phyloP scores from a whole-genome alignment of 192 early-diverging fungal genomes.

The Linderina pennispora region DNA sequence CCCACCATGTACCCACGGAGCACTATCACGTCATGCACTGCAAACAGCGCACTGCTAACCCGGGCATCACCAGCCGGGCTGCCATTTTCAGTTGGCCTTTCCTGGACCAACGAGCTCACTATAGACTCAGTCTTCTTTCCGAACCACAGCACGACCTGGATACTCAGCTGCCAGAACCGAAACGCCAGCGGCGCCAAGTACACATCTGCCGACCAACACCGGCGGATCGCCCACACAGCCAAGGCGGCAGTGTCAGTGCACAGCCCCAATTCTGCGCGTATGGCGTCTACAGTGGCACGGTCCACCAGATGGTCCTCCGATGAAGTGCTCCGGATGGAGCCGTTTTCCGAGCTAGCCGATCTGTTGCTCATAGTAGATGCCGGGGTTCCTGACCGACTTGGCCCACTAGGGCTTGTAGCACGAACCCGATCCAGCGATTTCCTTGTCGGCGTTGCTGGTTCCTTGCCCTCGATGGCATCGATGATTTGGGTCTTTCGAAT shows the following conservation, averaged over 20 bases:
- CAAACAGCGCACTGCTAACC: too few species aligned
- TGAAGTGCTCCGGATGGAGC: background rate
- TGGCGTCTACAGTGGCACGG: background rate
- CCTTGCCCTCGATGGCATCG: slow-evolving; percentile 7
- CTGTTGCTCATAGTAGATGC: background rate
- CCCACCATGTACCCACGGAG: too few species aligned
- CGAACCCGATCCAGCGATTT: background rate
- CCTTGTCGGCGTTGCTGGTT: background rate
- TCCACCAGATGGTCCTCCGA: background rate
- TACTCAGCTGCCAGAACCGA: slow-evolving; percentile 33
- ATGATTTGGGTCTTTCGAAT: slow-evolving; percentile 25
- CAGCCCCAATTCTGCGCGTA: slow-evolving; percentile 2
- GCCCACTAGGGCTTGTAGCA: background rate
- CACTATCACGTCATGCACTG: too few species aligned
- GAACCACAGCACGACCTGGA: slow-evolving; percentile 29
- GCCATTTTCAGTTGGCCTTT: too few species aligned
- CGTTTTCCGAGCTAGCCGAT: background rate
- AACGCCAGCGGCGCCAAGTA: slow-evolving; percentile 23
- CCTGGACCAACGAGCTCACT: too few species aligned
- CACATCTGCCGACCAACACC: slow-evolving; percentile 26
- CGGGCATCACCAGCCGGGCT: too few species aligned
- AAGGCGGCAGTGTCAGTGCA: slow-evolving; percentile 9
- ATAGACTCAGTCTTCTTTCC: too few species aligned
- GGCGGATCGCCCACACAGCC: slow-evolving; percentile 15
- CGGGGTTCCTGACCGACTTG: background rate